Evolutionary conservation across 306 rosid genomes (phyloP).

Genomic region (apple (Malus domestica)): ASM211411v1 NC_041800.1:23941733-23942232

Average conservation of each 20-base stretch:
- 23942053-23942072: background rate
- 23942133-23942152: background rate
- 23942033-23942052: background rate
- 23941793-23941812: slow-evolving; percentile 41
- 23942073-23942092: background rate
- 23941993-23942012: slow-evolving; percentile 32
- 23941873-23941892: background rate
- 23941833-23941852: background rate
- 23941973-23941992: slow-evolving; percentile 25
- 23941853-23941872: background rate
- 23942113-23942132: background rate
- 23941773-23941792: slow-evolving; percentile 56
- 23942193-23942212: background rate
- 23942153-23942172: background rate
- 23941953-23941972: slow-evolving; percentile 41
- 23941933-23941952: slow-evolving; percentile 68
- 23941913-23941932: slow-evolving; percentile 62
- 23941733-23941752: slow-evolving; percentile 61
- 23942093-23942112: background rate
- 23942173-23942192: background rate
- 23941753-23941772: slow-evolving; percentile 52
- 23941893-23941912: slow-evolving; percentile 42
- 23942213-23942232: too few relatives aligned
- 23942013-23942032: slow-evolving; percentile 51
- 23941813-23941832: background rate